Percentiles rank a stretch among this genome's conserved stretches.
These are phyloP conservation scores for Epichloe elymi DNA, from an alignment of 2,329 filamentous ascomycete species.

Conservation along the genomic window DNA sequence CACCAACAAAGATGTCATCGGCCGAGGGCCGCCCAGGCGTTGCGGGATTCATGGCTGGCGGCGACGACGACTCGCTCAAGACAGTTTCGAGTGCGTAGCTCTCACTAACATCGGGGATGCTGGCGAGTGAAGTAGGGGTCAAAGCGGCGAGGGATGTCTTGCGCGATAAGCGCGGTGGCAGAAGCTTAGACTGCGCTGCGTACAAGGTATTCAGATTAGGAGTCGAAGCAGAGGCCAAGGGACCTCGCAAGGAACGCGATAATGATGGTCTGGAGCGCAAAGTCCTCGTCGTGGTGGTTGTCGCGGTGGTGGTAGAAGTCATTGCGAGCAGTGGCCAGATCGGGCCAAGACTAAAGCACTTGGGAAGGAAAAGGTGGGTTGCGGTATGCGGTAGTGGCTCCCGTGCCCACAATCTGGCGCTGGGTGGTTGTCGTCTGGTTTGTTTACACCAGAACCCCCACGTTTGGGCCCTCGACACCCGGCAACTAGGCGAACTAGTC, in stretches of 20 bases:
- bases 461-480: background rate
- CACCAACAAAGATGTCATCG: constrained; percentile 56
- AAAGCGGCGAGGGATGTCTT: constrained; percentile 62
- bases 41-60: constrained; percentile 33
- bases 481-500: background rate
- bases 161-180: constrained; percentile 40
- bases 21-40: constrained; percentile 39
- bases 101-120: constrained; percentile 53
- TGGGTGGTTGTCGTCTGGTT: background rate
- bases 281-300: constrained; percentile 8
- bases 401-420: background rate
- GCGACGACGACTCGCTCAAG: constrained; percentile 18
- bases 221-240: constrained; percentile 38
- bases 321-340: constrained; percentile 9
- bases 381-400: background rate
- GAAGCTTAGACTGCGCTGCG: constrained; percentile 33
- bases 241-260: constrained; percentile 30
- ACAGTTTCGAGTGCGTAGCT: constrained; percentile 48
- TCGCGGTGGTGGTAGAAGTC: constrained; percentile 10
- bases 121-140: constrained; percentile 47
- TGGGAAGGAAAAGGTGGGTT: constrained; percentile 1
- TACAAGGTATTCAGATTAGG: constrained; percentile 45
- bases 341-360: background rate
- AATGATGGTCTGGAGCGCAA: constrained; percentile 10
- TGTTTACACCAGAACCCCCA: background rate